These are phyloP conservation scores for Phanerodontia chrysosporium DNA, from an alignment of 768 basidiomycete species.

Conservation along the genomic window DNA sequence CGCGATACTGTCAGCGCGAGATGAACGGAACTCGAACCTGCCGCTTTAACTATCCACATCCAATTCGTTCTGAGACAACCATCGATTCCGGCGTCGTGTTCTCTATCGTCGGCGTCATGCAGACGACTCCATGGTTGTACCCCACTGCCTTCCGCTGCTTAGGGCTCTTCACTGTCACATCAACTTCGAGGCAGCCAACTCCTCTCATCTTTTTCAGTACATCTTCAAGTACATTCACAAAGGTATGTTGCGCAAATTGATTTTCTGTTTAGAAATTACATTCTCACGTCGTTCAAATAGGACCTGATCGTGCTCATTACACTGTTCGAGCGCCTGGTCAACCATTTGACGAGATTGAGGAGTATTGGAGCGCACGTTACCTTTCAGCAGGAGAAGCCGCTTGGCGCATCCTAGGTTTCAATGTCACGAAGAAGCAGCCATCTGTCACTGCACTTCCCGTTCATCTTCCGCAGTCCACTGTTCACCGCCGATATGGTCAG, in stretches of 20 bases:
- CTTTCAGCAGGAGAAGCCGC: slow-evolving; percentile 24
- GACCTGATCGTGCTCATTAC: slow-evolving; percentile 12
- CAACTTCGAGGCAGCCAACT: slow-evolving; percentile 30
- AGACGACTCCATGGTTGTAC: slow-evolving; percentile 28
- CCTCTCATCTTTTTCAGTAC: slow-evolving; percentile 33
- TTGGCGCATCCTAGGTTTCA: slow-evolving; percentile 33
- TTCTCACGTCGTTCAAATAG: slow-evolving; percentile 6
- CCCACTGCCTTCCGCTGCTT: slow-evolving; percentile 24
- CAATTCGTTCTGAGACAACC: slow-evolving; percentile 17
- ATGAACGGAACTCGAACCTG: slow-evolving; percentile 8
- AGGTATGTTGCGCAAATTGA: slow-evolving; percentile 17
- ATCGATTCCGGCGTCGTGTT: slow-evolving; percentile 26
- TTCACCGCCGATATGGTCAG: slow-evolving; percentile 22
- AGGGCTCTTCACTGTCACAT: slow-evolving; percentile 32
- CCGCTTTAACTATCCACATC: slow-evolving; percentile 20
- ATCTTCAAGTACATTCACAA: slow-evolving; percentile 38
- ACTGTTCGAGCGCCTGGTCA: not conserved
- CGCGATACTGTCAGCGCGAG: not conserved
- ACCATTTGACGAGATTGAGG: slow-evolving; percentile 31
- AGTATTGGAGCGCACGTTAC: slow-evolving; percentile 30
- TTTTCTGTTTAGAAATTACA: not conserved
- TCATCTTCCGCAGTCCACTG: slow-evolving; percentile 22
- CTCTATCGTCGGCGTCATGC: slow-evolving; percentile 22
- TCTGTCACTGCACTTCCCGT: slow-evolving; percentile 30
- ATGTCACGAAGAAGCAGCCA: slow-evolving; percentile 32